Conservation (phyloP, 441 rosid species). For the Metrosideros polymorpha region DNA sequence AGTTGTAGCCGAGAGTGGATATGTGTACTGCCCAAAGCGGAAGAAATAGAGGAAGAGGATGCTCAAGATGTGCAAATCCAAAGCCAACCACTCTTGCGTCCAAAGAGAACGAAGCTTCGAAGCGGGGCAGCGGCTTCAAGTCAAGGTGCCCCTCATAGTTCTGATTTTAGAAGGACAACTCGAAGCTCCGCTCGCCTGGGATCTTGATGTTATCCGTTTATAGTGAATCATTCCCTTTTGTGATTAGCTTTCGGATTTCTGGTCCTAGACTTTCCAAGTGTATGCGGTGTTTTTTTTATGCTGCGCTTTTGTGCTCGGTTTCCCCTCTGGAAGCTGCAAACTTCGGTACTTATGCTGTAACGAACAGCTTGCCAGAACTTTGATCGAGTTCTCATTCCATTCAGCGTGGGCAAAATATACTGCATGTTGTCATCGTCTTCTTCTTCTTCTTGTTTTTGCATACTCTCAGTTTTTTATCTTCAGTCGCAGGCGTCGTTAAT, state of each 20-base stretch:
- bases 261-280: background rate
- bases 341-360: background rate
- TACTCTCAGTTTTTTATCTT: background rate
- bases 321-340: background rate
- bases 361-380: background rate
- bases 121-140: slow-evolving; percentile 19
- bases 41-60: slow-evolving; percentile 33
- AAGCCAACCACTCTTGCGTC: slow-evolving; percentile 23
- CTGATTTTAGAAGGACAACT: slow-evolving; percentile 38
- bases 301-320: background rate
- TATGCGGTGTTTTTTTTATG: background rate
- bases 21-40: slow-evolving; percentile 22
- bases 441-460: background rate
- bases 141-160: slow-evolving; percentile 18
- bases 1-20: slow-evolving; percentile 57
- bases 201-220: background rate
- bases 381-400: background rate
- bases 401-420: background rate
- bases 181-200: slow-evolving; percentile 30
- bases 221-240: background rate
- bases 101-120: slow-evolving; percentile 38
- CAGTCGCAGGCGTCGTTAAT: background rate
- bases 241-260: background rate
- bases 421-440: background rate
- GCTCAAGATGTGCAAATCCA: slow-evolving; percentile 5